Evolutionary conservation across 2,329 filamentous ascomycete species (phyloP), one percentile per base, ranked within the genome.

Genomic region (Botrytis paeoniae): DNA sequence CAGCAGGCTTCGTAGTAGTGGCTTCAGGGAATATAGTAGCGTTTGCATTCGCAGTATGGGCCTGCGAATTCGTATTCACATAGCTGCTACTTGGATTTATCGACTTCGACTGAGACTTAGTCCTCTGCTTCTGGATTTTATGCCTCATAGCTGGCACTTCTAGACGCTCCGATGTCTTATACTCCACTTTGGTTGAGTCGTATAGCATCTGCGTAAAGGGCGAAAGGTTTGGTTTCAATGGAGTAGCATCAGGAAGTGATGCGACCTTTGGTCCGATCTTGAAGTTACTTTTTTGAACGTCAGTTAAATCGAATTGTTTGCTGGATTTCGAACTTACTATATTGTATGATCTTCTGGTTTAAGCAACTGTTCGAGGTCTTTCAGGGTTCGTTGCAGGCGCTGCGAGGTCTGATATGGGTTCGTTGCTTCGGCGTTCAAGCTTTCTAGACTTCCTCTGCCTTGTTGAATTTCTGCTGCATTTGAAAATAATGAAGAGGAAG

Each of bases 311-410:
- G 64, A 25, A 25, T 60, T 37, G 62, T 25, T 57, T 32, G n/a
- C n/a, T 32, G 29, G 12, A 64, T 35, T 54, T 48, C 25, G 29
- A 69, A 66, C 79, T 74, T 74, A 81, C 79, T 77, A 93, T 78
- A 91, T 84, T 16, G 92, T 91, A 75, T 92, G 84, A 74, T 91
- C 90, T n/a, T 91, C 88, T 2, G 90, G 87, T 79, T 90, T 89
- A 72, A 98, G 82, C 59, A 97, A 87, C 75, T 91, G 89, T 73
- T 93, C 88, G 43, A 98, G 85, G 80, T 95, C 91, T 77, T 92
- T 87, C 63, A 95, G 85, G 18, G 90, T 91, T 77, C 91, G 89
- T 77, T 93, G 91, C 64, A 95, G 84, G 75, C 89, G 88, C 79
- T 88, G 88, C 32, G 92, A 91, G 43, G 86, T 86, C 61, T 87